Evolutionary conservation across 139 green algal genomes (phyloP).

Genomic region (Penium margaritaceum): DNA sequence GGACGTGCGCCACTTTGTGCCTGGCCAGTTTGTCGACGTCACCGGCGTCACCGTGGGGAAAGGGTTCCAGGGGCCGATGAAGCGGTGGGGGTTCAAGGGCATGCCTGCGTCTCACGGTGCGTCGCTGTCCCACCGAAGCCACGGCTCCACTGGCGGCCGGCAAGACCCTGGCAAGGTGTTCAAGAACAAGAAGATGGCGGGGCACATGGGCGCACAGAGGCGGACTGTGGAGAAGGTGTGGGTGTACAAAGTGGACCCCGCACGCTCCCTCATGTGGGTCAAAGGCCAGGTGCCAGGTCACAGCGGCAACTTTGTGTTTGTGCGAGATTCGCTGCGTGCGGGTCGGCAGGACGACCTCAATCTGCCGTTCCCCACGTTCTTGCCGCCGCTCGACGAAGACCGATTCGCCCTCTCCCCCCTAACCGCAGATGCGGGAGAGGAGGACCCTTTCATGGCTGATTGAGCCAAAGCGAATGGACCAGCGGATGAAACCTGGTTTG

Average conservation of each 20-base stretch:
- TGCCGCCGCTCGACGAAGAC: constrained; percentile 8
- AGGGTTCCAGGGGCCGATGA: constrained; percentile 94
- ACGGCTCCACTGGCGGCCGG: constrained; percentile 35
- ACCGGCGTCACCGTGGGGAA: constrained; percentile 83
- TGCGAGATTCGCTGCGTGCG: constrained; percentile 21
- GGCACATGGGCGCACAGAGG: constrained; percentile 75
- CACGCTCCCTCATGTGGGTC: constrained; percentile 86
- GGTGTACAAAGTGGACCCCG: constrained; percentile 77
- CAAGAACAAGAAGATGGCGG: constrained; percentile 96
- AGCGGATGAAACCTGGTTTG: no score
- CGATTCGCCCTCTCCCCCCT: background rate
- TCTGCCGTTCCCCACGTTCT: constrained; percentile 29
- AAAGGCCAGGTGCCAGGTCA: constrained; percentile 53
- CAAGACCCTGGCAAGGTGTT: constrained; percentile 69
- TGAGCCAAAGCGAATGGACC: no score
- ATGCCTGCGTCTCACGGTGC: constrained; percentile 78
- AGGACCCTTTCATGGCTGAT: constrained; percentile 29
- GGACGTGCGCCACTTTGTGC: constrained; percentile 72
- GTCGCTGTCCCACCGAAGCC: constrained; percentile 69
- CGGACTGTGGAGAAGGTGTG: constrained; percentile 59
- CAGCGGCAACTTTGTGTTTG: constrained; percentile 43
- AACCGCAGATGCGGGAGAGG: background rate
- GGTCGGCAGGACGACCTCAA: background rate
- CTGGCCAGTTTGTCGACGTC: constrained; percentile 89
- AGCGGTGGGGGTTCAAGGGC: constrained; percentile 75